A percentile compares a stretch with the other conserved stretches of the same genome.
These are phyloP conservation scores for Sarocladiaceae sp. DNA, from an alignment of 2,329 filamentous ascomycete species.

Conservation along the genomic window DNA sequence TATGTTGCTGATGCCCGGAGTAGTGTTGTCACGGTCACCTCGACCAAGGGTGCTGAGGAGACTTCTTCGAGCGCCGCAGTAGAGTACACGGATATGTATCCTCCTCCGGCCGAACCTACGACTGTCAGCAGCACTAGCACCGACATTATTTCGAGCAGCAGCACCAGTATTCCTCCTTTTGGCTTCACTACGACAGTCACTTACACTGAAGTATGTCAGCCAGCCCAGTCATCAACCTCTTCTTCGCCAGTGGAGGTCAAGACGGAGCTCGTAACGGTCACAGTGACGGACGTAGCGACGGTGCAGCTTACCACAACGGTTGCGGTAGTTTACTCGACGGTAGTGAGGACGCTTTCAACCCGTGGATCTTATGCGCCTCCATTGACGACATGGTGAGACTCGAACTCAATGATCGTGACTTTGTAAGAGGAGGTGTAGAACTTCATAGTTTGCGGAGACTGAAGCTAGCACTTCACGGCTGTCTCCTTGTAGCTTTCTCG, in stretches of 20 bases:
- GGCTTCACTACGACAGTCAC: neutral
- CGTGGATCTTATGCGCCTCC: neutral
- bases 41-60: neutral
- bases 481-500: too few species aligned
- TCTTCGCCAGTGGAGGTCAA: neutral
- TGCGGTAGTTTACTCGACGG: neutral
- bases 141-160: too few species aligned
- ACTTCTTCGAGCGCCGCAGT: neutral
- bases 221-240: neutral
- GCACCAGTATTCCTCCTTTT: neutral
- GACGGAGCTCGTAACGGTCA: neutral
- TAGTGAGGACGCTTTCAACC: slow-evolving; percentile 1
- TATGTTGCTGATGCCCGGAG: neutral
- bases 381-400: slow-evolving; percentile 3
- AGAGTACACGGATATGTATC: neutral
- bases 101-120: neutral
- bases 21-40: slow-evolving; percentile 1
- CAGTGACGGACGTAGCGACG: neutral
- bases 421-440: neutral
- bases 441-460: neutral
- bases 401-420: too few species aligned
- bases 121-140: neutral
- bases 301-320: neutral
- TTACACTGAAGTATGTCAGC: neutral
- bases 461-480: too few species aligned